Base-by-base conservation (phyloP, 306 rosid genomes). In the Pterocarpus santalinus region DNA sequence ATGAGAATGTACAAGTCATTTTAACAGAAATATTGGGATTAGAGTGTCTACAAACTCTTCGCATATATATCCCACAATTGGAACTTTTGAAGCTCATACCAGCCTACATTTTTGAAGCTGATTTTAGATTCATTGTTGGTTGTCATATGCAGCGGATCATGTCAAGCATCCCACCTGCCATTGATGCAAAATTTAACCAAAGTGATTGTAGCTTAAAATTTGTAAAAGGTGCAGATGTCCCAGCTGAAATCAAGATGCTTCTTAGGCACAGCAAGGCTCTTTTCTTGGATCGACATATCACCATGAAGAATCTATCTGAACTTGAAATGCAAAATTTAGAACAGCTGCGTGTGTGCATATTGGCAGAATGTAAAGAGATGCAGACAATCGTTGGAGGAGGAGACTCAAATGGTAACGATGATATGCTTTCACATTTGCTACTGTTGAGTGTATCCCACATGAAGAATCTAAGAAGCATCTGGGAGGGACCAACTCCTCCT, bases 281-380 rank as follows among this genome's bases (percentile, higher is more conserved):
- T 16, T 80, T 69, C 41, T 57, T 84, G 38, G 78, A 84, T 5
- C 16, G 76, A 7, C 84, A 84, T 43, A 10, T 51, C 55, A 79
- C 73, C 22, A 9, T 79, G 7, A 79, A 73, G 73, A 41, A 58
- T 51, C 73, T 84, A 0, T 73, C 82, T 0, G 61, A 73, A 8
- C 80, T 80, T 11, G 28, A 44, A 1, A 13, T 53, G 73, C 8
- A 0, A 3, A 80, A 53, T 34, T 7, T 75, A 38, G 0, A 7
- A 1, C 8, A 3, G 2, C 4, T 84, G 1, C 38, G 28, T 5
- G 34, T 38, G 1, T 84, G 84, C 14, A 65, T 80, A 4, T 12
- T 84, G 73, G 72, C 75, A 4, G 84, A 84, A 80, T 84, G 87
- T 44, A 79, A 80, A 34, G 84, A 74, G 39, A 76, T 84, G 76